Evolutionary conservation across 495 filamentous ascomycete genomes (phyloP).

Genomic region (Xylaria palmicola): DNA sequence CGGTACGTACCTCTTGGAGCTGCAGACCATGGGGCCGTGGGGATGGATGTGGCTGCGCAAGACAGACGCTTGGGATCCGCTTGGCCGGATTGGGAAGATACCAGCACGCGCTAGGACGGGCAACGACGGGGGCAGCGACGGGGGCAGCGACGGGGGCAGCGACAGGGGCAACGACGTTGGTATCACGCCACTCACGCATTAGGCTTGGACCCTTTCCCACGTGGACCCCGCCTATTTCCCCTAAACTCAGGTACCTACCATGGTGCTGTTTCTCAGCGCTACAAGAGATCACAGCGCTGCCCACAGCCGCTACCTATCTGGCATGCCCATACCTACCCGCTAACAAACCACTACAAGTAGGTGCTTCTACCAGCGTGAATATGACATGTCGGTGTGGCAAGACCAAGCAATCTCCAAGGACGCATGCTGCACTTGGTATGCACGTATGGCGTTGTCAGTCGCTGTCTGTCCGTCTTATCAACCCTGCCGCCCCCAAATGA

Average conservation of each 20-base stretch:
- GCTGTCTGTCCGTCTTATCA: background rate
- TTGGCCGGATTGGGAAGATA: conserved; percentile 11
- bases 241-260: conserved; percentile 8
- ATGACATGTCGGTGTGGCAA: conserved; percentile 14
- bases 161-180: conserved; percentile 5
- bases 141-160: too few relatives aligned
- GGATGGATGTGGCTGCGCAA: conserved; percentile 10
- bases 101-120: background rate
- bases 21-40: background rate
- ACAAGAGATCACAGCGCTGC: background rate
- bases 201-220: conserved; percentile 8
- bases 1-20: background rate
- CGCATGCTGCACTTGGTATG: conserved; percentile 1
- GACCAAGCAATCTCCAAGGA: background rate
- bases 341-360: too few relatives aligned
- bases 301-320: background rate
- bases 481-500: background rate
- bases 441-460: too few relatives aligned
- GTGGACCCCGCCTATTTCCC: conserved; percentile 19
- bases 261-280: conserved; percentile 3
- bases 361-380: too few relatives aligned
- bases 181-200: conserved; percentile 15
- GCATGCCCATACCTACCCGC: background rate
- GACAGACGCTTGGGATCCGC: conserved; percentile 5
- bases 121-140: too few relatives aligned